Base-by-base conservation (phyloP, 1,139 yeast genomes). In the Yamadazyma trypodendri region DNA sequence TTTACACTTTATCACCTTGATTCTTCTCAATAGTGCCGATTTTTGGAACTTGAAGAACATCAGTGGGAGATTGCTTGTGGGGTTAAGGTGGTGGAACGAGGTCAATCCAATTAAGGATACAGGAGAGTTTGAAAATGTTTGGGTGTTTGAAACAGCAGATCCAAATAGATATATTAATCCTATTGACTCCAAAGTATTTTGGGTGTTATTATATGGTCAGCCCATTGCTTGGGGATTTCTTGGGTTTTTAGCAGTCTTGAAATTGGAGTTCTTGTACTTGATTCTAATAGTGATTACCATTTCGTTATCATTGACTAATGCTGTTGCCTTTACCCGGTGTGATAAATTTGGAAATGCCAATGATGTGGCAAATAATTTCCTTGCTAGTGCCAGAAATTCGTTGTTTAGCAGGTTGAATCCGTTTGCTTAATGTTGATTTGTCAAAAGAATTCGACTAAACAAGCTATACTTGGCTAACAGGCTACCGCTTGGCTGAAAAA, bases 81-180 rank as follows among this genome's bases (percentile, higher is more conserved):
- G 97, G 0, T 71, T 92, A 45, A 74, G 98, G 49, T 90, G 97
- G 96, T 89, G 96, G 96, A 88, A 87, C 57, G 90, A 84, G 55
- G 71, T 73, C 28, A 75, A 63, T 54, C 42, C 57, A 15, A 60
- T 59, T 15, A 65, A 68, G 31, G 65, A 80, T 50, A 45, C 55
- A 1, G 90, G 92, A 4, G 69, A 63, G 17, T 66, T 65, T 27
- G 84, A 82, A 46, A 82, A 86, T 44, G 78, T 84, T 14, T 87
- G 95, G 95, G 95, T 87, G 14, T 87, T 87, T 58, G 96, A 87
- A 58, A 80, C 88, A 2, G 92, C 94, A 2, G 87, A 85, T 53
- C 94, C 95, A 2, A 75, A 75, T 42, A 72, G 94, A 37, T 79
- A 83, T 48, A 85, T 90, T 50, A 92, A 90, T 54, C 96, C 96